Percentiles rank a stretch among this genome's conserved stretches.
Conservation (phyloP, 1,139 yeast species). For the Magnusiomyces suaveolens region DNA sequence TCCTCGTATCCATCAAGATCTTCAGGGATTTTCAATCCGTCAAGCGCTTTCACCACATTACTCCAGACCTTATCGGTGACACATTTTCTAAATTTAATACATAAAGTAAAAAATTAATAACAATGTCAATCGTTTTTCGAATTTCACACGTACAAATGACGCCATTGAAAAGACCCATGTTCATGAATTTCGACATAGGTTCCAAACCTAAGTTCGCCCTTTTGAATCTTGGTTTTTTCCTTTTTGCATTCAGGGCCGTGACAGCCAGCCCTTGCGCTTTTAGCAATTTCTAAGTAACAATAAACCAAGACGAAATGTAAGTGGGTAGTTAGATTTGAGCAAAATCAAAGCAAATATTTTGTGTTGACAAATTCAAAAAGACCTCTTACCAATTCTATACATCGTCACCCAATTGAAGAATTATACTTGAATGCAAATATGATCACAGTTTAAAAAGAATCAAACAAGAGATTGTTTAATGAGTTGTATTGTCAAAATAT, state of each 20-base stretch:
- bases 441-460: no score
- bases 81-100: neutral
- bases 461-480: no score
- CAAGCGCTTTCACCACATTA: neutral
- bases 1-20: conserved; percentile 5
- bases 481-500: no score
- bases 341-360: neutral
- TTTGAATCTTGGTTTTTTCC: neutral
- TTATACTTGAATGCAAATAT: neutral
- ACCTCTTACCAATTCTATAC: neutral
- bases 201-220: conserved; percentile 3
- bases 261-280: neutral
- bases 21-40: neutral
- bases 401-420: neutral
- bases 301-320: neutral
- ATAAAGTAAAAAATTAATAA: neutral
- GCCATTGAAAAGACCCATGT: conserved; percentile 5
- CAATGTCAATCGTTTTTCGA: neutral
- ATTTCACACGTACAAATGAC: neutral
- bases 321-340: neutral
- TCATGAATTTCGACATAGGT: neutral
- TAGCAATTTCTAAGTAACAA: neutral
- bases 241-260: neutral
- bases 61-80: neutral
- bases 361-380: no score